These are phyloP conservation scores for Hyphopichia wangnamkhiaoensis DNA, from an alignment of 1,139 yeast genomes.

Conservation along the genomic window DNA sequence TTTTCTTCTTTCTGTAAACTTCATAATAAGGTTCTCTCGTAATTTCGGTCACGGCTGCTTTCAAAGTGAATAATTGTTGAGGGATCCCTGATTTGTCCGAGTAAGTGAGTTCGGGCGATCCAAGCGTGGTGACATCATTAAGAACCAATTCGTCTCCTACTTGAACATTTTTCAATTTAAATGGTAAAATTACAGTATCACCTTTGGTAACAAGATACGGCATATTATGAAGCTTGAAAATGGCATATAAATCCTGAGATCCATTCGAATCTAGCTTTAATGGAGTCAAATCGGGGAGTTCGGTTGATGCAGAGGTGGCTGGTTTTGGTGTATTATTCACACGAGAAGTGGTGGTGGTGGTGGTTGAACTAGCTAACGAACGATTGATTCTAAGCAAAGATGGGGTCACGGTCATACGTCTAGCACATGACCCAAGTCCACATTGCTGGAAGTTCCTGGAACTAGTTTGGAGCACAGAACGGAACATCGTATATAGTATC, in stretches of 20 bases:
- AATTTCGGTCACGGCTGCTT: constrained; percentile 82
- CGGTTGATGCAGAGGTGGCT: constrained; percentile 5
- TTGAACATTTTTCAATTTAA: constrained; percentile 67
- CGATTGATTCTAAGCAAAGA: too few species aligned
- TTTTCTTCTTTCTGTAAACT: constrained; percentile 63
- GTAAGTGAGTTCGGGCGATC: constrained; percentile 79
- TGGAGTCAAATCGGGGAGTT: constrained; percentile 30
- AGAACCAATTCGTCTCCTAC: constrained; percentile 79
- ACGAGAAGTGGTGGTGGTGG: too few species aligned
- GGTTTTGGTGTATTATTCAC: too few species aligned
- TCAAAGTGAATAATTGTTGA: constrained; percentile 52
- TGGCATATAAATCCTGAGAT: constrained; percentile 65
- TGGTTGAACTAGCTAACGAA: too few species aligned
- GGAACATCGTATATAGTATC: too few species aligned
- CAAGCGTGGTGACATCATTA: constrained; percentile 76
- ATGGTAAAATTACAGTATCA: constrained; percentile 79
- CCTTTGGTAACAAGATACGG: constrained; percentile 91
- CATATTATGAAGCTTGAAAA: constrained; percentile 77
- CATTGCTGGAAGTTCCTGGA: too few species aligned
- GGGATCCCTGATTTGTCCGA: constrained; percentile 38
- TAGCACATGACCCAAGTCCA: too few species aligned
- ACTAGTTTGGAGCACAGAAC: too few species aligned
- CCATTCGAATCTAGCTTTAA: constrained; percentile 64
- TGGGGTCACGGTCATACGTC: too few species aligned
- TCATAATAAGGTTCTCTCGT: constrained; percentile 77